Conservation (phyloP, 2,329 filamentous ascomycete genomes). For the Fusarium metavorans region DNA sequence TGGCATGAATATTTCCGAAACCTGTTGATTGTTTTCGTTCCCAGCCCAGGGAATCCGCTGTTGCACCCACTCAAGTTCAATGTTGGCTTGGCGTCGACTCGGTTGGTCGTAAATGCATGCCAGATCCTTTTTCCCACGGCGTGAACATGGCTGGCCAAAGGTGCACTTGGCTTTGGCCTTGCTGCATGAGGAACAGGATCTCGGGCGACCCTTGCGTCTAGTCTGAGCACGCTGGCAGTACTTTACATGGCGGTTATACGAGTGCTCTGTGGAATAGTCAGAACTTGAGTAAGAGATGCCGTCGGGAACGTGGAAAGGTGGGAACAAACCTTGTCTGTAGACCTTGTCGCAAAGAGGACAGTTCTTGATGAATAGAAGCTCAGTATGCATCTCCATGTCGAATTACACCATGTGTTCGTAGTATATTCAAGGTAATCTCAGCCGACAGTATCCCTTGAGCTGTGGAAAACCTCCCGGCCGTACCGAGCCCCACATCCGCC, state of each 20-base stretch:
- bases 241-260: constrained; percentile 41
- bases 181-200: constrained; percentile 38
- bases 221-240: constrained; percentile 43
- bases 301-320: not conserved
- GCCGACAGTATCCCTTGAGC: too few relatives aligned
- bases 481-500: too few relatives aligned
- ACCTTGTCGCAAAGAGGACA: constrained; percentile 38
- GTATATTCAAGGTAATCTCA: too few relatives aligned
- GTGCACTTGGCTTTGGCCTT: constrained; percentile 41
- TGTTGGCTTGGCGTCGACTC: accelerated
- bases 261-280: constrained; percentile 24
- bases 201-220: constrained; percentile 40
- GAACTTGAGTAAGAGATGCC: too few relatives aligned
- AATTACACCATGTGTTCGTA: too few relatives aligned
- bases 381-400: not conserved
- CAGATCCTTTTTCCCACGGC: constrained; percentile 30
- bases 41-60: not conserved
- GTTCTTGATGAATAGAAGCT: not conserved
- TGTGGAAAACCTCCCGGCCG: too few relatives aligned
- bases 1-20: not conserved
- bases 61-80: too few relatives aligned
- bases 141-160: constrained; percentile 38
- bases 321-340: constrained; percentile 34
- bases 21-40: not conserved
- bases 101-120: constrained; percentile 27